Evolutionary conservation across 805 yeast genomes (phyloP), one percentile per base, ranked within the genome.

Genomic region (Saturnispora saitoi): DNA sequence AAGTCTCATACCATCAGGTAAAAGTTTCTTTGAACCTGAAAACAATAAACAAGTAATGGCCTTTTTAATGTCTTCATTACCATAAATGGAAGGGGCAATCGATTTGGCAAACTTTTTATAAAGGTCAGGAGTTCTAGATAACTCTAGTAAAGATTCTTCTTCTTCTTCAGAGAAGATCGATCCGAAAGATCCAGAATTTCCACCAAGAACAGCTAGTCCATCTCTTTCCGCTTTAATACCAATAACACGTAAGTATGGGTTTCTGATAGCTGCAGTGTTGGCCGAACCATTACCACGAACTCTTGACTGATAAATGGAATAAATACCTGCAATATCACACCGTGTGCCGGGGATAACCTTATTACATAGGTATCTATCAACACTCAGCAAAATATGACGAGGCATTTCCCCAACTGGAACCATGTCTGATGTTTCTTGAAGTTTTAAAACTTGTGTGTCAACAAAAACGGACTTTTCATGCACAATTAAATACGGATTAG

Each of bases 341-440:
- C 97, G 73, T 0, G 95, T 86, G 24, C 99, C 99, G 0, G 99
- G 99, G 37, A 91, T 85, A 29, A 93, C 89, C 54, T 77, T 80
- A 68, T 93, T 93, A 26, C 96, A 84, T 62, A 93, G 70, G 58
- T 86, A 86, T 52, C 99, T 76, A 64, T 93, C 98, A 31, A 88
- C 87, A 39, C 93, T 85, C 54, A 93, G 72, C 50, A 87, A 62
- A 37, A 93, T 83, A 60, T 93, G 95, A 57, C 99, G 79, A 8
- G 99, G 99, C 88, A 93, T 83, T 69, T 93, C 99, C 56, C 99
- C 99, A 28, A 93, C 95, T 1, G 99, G 99, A 2, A 93, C 97
- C 83, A 86, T 86, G 64, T 93, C 99, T 11, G 98, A 97, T n/a
- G 93, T 75, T 64, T 93, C 99, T 66, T 93, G 99, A 49, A 93